Percentiles rank a stretch among this genome's conserved stretches.
phyloP scores from a whole-genome alignment of 1,284 basidiomycete genomes.

The Ceratobasidium sp. region DNA sequence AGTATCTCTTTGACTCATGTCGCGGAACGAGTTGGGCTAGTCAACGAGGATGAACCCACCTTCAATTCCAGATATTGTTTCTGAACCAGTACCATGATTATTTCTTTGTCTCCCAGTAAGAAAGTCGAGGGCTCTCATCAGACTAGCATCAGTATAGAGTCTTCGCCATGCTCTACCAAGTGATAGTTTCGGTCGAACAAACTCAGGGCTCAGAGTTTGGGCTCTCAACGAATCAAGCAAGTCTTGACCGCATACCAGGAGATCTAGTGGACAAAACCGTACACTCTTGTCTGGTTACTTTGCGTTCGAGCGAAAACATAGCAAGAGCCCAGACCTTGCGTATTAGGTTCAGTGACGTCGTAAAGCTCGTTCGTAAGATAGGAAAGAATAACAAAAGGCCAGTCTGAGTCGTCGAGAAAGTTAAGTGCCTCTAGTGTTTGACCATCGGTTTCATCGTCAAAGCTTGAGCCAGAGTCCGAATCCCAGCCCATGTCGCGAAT shows the following conservation, averaged over 20 bases:
- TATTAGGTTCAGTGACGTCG: constrained; percentile 13
- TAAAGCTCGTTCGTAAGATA: neutral
- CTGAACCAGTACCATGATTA: neutral
- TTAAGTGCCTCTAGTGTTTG: neutral
- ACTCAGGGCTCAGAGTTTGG: constrained; percentile 8
- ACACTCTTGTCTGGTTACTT: neutral
- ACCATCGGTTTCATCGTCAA: neutral
- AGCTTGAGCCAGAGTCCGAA: constrained; percentile 1
- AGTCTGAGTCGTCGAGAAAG: constrained; percentile 7
- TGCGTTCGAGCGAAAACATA: neutral
- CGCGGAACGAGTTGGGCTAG: no score
- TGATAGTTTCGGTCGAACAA: constrained; percentile 6
- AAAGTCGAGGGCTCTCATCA: neutral
- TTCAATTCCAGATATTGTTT: neutral
- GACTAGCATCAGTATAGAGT: constrained; percentile 20
- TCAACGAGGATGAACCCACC: neutral
- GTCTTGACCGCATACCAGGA: neutral
- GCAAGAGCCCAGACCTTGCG: constrained; percentile 20
- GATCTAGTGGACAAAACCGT: neutral
- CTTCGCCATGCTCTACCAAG: constrained; percentile 24
- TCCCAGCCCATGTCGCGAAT: no score
- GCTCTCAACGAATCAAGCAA: neutral
- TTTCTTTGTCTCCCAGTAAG: neutral
- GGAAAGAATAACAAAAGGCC: neutral
- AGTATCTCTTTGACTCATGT: neutral